These are phyloP conservation scores for Penicillium brasilianum DNA, from an alignment of 2,329 filamentous ascomycete genomes.

Conservation along the genomic window DNA sequence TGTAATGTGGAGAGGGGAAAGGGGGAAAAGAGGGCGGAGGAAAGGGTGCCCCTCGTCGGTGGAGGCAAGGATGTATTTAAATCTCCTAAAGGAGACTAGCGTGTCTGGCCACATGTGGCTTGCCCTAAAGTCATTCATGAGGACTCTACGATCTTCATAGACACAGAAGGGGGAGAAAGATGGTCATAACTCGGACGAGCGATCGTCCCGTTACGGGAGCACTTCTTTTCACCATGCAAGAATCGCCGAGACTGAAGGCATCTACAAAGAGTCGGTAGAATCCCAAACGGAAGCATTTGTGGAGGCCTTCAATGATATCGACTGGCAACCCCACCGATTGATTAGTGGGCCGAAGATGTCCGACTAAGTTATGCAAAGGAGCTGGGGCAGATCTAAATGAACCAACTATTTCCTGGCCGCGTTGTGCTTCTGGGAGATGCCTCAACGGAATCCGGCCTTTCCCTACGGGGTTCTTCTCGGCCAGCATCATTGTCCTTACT, in stretches of 20 bases:
- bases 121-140: background rate
- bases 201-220: conserved; percentile 4
- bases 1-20: background rate
- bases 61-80: conserved; percentile 27
- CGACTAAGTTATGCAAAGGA: conserved; percentile 7
- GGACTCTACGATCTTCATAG: background rate
- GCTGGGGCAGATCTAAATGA: conserved; percentile 11
- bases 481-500: background rate
- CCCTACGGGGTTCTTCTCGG: too few species aligned
- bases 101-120: conserved; percentile 10
- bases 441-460: too few species aligned
- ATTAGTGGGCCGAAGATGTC: conserved; percentile 1
- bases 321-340: conserved; percentile 5
- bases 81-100: conserved; percentile 30
- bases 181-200: conserved; percentile 8
- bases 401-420: background rate
- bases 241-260: background rate
- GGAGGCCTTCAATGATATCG: conserved; percentile 4
- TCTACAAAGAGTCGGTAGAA: background rate
- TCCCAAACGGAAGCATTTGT: conserved; percentile 1
- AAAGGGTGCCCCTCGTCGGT: background rate
- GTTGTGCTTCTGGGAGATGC: conserved; percentile 14
- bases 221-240: conserved; percentile 4
- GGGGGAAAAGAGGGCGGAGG: background rate
- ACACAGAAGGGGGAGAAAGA: background rate